Evolutionary conservation across 1,139 yeast species (phyloP), one percentile per base, ranked within the genome.

Genomic region (Geotrichum macrosporum): DNA sequence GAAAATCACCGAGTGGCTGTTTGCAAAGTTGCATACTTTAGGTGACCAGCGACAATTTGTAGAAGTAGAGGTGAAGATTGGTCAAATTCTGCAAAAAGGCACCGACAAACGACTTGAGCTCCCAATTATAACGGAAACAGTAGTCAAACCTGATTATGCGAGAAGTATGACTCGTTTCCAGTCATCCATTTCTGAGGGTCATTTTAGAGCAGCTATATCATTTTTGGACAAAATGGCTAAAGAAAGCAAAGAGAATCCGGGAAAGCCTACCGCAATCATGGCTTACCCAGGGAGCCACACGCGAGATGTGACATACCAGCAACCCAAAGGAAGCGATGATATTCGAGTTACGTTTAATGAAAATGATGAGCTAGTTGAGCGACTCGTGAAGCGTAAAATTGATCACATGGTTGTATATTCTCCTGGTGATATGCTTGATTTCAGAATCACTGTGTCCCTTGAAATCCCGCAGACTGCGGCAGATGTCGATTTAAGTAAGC

Each of bases 1-100:
- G 57, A 78, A 86, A 34, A 79, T 88, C 5, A 85, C 94, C 13
- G 87, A 84, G 57, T 88, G 96, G 96, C 74, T 88, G 4, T 88
- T 83, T 70, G 89, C 94, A 24, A 83, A 84, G 54, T 73, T 87
- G 48, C 73, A 74, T 37, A 81, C 82, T 32, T 72, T 86, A 40
- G 77, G 76, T 16, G 78, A 76, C 12, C 76, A 78, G 53, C 72
- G 86, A 34, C 74, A 76, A 49, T 72, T 71, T 58, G 74, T 87
- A 18, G 96, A 88, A 66, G 70, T 88, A 55, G 96, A 88, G 66
- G 72, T 86, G 65, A 87, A 87, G 63, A 75, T 86, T 55, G 96
- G 96, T 6, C 71, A 79, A 12, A 77, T 88, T 29, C 76, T 80
- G 67, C 87, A 82, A 55, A 81, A 81, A 57, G 69, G 71, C 19